These are phyloP conservation scores for Cladosporium sp. DNA, from an alignment of 2,329 filamentous ascomycete genomes.

Conservation along the genomic window DNA sequence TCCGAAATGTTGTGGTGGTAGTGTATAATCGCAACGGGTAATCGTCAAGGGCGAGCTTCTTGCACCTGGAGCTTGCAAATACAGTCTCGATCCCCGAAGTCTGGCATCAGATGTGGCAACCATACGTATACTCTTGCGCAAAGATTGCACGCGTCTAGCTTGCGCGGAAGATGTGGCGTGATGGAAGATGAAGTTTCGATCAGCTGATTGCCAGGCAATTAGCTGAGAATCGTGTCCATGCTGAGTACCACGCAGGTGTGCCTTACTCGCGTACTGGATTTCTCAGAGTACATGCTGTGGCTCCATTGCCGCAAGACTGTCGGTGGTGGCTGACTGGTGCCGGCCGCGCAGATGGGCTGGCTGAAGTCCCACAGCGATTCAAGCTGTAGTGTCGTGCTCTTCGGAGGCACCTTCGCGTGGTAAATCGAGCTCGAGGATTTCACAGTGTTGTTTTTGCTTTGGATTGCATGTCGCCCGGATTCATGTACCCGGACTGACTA, in stretches of 20 bases:
- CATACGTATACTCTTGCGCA: neutral
- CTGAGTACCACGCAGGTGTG: neutral
- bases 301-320: neutral
- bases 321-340: neutral
- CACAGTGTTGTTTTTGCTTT: no score
- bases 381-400: neutral
- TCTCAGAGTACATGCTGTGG: neutral
- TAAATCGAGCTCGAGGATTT: neutral
- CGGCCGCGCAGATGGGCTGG: neutral
- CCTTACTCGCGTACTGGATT: neutral
- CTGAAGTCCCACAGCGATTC: neutral
- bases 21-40: neutral
- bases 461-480: no score
- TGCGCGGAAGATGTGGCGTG: neutral
- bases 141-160: neutral
- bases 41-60: neutral
- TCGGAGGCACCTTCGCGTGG: neutral
- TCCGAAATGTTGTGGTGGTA: neutral
- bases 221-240: neutral
- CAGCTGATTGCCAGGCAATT: neutral
- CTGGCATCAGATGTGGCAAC: neutral
- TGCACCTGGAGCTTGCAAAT: neutral
- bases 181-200: neutral
- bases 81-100: neutral
- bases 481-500: neutral